These are phyloP conservation scores for Paramecium octaurelia DNA, from an alignment of 73 alveolate genomes.

Conservation along the genomic window DNA sequence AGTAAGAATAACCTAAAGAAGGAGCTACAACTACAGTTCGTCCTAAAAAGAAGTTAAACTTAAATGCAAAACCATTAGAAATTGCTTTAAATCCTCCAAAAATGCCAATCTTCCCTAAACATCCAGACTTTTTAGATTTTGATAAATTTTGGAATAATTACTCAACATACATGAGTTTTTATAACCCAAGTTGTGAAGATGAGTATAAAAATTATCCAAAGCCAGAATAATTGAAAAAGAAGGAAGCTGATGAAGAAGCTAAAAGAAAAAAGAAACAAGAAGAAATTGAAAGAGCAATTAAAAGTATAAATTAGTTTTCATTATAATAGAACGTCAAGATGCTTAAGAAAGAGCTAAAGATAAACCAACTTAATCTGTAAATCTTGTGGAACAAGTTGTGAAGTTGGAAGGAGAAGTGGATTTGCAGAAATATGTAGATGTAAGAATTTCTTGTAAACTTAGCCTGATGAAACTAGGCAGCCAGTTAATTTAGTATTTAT, in stretches of 20 bases:
- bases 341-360: slow-evolving; percentile 33
- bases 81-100: slow-evolving; percentile 24
- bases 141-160: not conserved
- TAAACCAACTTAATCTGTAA: not conserved
- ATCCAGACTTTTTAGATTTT: slow-evolving; percentile 7
- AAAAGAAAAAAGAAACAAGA: slow-evolving; percentile 60
- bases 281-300: slow-evolving; percentile 33
- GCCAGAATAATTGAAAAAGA: slow-evolving; percentile 55
- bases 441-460: not conserved
- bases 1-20: not conserved
- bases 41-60: not conserved
- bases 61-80: slow-evolving; percentile 37
- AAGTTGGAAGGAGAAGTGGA: slow-evolving; percentile 69
- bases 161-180: not conserved
- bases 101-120: not conserved
- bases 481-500: slow-evolving; percentile 93
- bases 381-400: slow-evolving; percentile 56
- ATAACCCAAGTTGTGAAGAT: slow-evolving; percentile 35
- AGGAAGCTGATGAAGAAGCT: slow-evolving; percentile 60
- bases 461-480: slow-evolving; percentile 89
- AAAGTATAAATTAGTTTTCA: not conserved
- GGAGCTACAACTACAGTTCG: not conserved
- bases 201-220: slow-evolving; percentile 26
- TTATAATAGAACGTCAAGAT: slow-evolving; percentile 10
- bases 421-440: slow-evolving; percentile 74